Evolutionary conservation across 1,284 basidiomycete species (phyloP).

Genomic region (Cystobasidium pallidum): DNA sequence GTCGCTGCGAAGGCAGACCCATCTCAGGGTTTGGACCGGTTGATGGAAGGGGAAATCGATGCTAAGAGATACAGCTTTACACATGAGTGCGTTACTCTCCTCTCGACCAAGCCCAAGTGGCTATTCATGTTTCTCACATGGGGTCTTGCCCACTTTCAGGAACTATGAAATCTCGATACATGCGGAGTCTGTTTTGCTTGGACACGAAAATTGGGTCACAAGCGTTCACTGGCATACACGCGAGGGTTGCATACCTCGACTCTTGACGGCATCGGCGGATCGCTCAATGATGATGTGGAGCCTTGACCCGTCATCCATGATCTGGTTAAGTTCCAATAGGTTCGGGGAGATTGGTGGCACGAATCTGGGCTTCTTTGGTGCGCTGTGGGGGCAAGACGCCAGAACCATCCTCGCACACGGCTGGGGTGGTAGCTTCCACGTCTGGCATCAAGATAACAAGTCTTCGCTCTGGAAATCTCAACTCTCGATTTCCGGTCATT

Average conservation of each 20-base stretch:
- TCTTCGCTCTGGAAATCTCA: constrained; percentile 67
- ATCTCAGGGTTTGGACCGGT: constrained; percentile 41
- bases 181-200: constrained; percentile 86
- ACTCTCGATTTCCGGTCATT: constrained; percentile 80
- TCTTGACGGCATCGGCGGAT: constrained; percentile 86
- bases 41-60: constrained; percentile 71
- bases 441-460: constrained; percentile 64
- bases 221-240: constrained; percentile 75
- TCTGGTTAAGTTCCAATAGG: constrained; percentile 85
- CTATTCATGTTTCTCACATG: not conserved
- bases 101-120: not conserved
- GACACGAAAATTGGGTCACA: constrained; percentile 90
- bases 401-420: constrained; percentile 78
- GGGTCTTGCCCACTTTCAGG: constrained; percentile 31
- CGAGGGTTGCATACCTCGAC: constrained; percentile 58
- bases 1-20: constrained; percentile 32
- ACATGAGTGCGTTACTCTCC: not conserved
- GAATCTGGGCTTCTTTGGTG: constrained; percentile 82
- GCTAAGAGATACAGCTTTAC: constrained; percentile 62
- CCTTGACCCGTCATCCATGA: constrained; percentile 61
- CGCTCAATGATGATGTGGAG: constrained; percentile 92
- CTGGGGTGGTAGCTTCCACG: constrained; percentile 88
- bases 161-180: constrained; percentile 60
- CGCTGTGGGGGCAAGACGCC: constrained; percentile 68
- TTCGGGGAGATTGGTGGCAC: constrained; percentile 85